Evolutionary conservation across 768 basidiomycete species (phyloP), one percentile per base, ranked within the genome.

Genomic region (Mycena rebaudengoi): DNA sequence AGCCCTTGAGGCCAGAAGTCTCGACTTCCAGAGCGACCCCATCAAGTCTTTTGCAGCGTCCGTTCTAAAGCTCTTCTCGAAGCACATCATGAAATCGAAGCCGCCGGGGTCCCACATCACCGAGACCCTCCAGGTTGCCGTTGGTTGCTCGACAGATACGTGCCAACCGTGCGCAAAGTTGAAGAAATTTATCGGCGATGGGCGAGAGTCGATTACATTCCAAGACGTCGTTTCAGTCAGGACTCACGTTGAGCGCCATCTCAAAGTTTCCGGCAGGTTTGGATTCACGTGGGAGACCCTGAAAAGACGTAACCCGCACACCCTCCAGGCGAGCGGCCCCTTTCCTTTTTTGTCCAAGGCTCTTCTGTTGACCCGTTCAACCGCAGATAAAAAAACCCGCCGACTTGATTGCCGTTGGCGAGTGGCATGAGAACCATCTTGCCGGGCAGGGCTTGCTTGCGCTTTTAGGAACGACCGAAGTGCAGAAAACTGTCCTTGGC

Each of bases 351-450:
- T 1, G 12, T 53, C 7, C 48, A 16, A 4, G 18, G 13, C 32
- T 25, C n/a, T 33, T 23, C 35, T 37, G 8, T 43, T 59, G 21
- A 43, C 26, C 30, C 6, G 2, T 23, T 43, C 5, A 18, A 11
- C 30, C 7, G n/a, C 18, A 65, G 63, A 37, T 65, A 12, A 50
- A 16, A 13, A 55, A 62, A 21, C 44, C 52, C 5, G 37, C 28
- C 0, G 33, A 48, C 8, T 20, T 45, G 3, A 11, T 20, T 1
- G 35, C 16, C 3, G 40, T 51, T 26, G 18, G 14, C 7, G 14
- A 1, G 11, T 62, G 51, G 50, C 44, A 53, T 39, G 25, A 8
- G 20, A 48, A 18, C 30, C 44, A 62, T 10, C 7, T 50, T 12
- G 28, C n/a, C 5, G 61, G 61, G 6, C 54, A 33, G 28, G 18